Conservation (phyloP, 257 asterid genomes). For the Solanum dulcamara region DNA sequence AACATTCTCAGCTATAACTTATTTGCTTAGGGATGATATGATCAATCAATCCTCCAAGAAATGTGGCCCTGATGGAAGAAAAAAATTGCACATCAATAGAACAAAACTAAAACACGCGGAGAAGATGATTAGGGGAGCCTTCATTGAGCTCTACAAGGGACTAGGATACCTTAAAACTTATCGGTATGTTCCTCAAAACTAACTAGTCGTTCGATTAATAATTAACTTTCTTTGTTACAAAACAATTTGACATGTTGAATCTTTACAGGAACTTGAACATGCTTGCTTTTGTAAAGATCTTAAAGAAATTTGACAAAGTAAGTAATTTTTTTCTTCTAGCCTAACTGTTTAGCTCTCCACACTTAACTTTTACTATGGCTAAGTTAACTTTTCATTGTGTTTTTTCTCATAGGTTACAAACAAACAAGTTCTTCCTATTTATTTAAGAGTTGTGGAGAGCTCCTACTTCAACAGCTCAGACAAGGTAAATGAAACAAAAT, state of each 20-base stretch:
- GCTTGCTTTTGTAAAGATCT: slow-evolving; percentile 84
- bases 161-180: slow-evolving; percentile 73
- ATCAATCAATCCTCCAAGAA: slow-evolving; percentile 59
- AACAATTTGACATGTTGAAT: neutral
- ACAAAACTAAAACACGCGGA: slow-evolving; percentile 74
- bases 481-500: slow-evolving; percentile 38
- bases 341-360: neutral
- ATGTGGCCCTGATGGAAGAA: slow-evolving; percentile 36
- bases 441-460: slow-evolving; percentile 80
- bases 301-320: slow-evolving; percentile 95
- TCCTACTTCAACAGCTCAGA: slow-evolving; percentile 89
- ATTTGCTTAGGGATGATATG: slow-evolving; percentile 77
- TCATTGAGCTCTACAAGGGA: slow-evolving; percentile 83
- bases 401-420: slow-evolving; percentile 51
- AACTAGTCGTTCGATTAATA: neutral
- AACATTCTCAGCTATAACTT: slow-evolving; percentile 64
- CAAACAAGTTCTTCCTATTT: slow-evolving; percentile 81
- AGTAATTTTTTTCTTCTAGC: slow-evolving; percentile 4
- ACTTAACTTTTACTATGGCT: neutral
- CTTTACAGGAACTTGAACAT: slow-evolving; percentile 71
- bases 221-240: neutral
- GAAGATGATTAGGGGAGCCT: slow-evolving; percentile 84
- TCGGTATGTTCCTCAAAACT: slow-evolving; percentile 28
- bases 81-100: slow-evolving; percentile 49
- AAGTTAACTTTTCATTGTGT: slow-evolving; percentile 10